phyloP scores from a whole-genome alignment of 257 asterid genomes.

The Primulina huaijiensis region DNA sequence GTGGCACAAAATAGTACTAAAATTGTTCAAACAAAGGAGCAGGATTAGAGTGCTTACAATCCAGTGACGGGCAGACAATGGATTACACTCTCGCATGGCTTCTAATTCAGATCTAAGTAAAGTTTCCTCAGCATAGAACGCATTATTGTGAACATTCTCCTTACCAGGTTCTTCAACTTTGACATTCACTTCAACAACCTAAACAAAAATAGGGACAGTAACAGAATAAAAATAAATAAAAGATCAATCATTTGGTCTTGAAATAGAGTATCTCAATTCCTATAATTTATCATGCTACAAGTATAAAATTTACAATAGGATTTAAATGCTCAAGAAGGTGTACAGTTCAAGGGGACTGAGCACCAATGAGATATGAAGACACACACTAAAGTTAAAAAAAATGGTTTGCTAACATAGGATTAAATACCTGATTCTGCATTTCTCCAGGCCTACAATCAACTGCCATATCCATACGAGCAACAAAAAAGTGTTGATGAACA shows the following conservation, averaged over 20 bases:
- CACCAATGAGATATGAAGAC: too few relatives aligned
- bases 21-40: neutral
- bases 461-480: conserved; percentile 97
- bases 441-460: conserved; percentile 96
- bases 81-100: conserved; percentile 93
- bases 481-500: conserved; percentile 95
- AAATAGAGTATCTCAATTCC: too few relatives aligned
- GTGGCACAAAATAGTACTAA: too few relatives aligned
- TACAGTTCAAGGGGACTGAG: too few relatives aligned
- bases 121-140: conserved; percentile 94
- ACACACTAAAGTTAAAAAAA: too few relatives aligned
- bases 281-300: too few relatives aligned
- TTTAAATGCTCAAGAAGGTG: too few relatives aligned
- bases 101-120: conserved; percentile 74
- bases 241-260: neutral
- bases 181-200: conserved; percentile 96
- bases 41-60: conserved; percentile 53
- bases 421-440: conserved; percentile 77
- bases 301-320: too few relatives aligned
- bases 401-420: neutral
- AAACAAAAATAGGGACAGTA: conserved; percentile 15
- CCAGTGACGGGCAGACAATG: conserved; percentile 95
- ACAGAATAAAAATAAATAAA: conserved; percentile 20
- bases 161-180: conserved; percentile 92
- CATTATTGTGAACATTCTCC: conserved; percentile 81